Evolutionary conservation across 2,329 filamentous ascomycete species (phyloP), one percentile per base, ranked within the genome.

Genomic region (Alternaria conjuncta): DNA sequence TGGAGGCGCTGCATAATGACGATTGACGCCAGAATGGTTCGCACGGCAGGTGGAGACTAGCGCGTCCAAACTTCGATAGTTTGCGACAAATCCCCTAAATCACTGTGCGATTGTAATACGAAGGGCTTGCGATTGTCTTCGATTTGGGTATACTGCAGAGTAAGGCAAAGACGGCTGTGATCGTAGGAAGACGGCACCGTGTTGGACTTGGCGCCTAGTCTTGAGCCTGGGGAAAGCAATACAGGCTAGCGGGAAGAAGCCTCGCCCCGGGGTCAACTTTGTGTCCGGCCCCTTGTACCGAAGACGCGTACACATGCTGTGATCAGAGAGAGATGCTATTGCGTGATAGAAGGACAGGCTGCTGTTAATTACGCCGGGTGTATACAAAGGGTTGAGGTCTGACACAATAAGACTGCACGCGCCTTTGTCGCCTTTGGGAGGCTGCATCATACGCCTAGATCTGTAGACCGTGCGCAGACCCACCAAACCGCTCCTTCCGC

Each of bases 1-100:
- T 2, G 15, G n/a, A n/a, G n/a, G 12, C 43, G 55, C 53, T 62
- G 68, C 58, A 62, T 28, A 56, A 69, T 67, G 68, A 65, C 64
- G 64, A 57, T 45, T 20, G 21, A 18, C 47, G 47, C 41, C 50
- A 21, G 46, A 44, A 55, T 49, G 32, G 61, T 60, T 63, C 51
- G 44, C 50, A 56, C 57, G 51, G 61, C 50, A 55, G 57, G 61
- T 60, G 50, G 55, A 46, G 51, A 46, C 57, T 63, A 60, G 57
- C 36, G 61, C 49, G 15, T 30, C 13, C 47, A 53, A 49, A 41
- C 28, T 20, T 58, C 41, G n/a, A 55, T 44, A 9, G 6, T 44
- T 55, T 54, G 61, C 50, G 43, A 30, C 28, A 44, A 47, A n/a
- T 26, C 23, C 13, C 25, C 36, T 45, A 26, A 6, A 25, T 50